Percentiles rank a stretch among this genome's conserved stretches.
Evolutionary conservation across 2,329 filamentous ascomycete species (phyloP).

Genomic region (Fusarium pseudoanthophilum): DNA sequence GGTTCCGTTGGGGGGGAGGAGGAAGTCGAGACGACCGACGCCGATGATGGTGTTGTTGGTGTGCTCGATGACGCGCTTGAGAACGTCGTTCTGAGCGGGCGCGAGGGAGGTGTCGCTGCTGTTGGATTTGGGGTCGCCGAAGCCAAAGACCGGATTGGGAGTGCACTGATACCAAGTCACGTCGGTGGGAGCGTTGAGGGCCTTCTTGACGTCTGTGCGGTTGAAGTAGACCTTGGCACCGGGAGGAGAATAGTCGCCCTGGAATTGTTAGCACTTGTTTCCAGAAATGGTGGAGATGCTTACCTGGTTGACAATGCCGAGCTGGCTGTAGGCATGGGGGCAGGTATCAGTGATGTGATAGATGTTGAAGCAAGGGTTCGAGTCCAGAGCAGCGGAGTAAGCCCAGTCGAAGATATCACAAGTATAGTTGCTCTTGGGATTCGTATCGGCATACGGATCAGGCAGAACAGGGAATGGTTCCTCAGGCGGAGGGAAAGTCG

Average conservation of each 20-base stretch:
- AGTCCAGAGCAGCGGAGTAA: constrained; percentile 59
- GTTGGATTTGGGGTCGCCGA: constrained; percentile 32
- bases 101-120: constrained; percentile 30
- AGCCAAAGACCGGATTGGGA: constrained; percentile 40
- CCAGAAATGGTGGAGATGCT: rapidly evolving
- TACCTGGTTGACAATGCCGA: constrained; percentile 72
- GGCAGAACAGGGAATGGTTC: constrained; percentile 63
- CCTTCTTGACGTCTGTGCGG: constrained; percentile 73
- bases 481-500: constrained; percentile 73
- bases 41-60: constrained; percentile 50
- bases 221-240: constrained; percentile 76
- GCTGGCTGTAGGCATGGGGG: constrained; percentile 74
- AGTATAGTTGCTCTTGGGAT: constrained; percentile 48
- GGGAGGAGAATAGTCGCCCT: constrained; percentile 69
- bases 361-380: constrained; percentile 84
- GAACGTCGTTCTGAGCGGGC: constrained; percentile 36
- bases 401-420: constrained; percentile 71
- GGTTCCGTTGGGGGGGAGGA: constrained; percentile 75
- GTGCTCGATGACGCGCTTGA: constrained; percentile 46
- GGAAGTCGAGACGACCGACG: constrained; percentile 62
- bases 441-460: constrained; percentile 47
- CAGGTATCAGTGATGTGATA: constrained; percentile 80
- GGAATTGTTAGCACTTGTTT: rapidly evolving
- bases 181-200: constrained; percentile 69
- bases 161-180: constrained; percentile 44